Conservation (phyloP, 1,284 basidiomycete genomes). For the Trametes versicolor region DNA sequence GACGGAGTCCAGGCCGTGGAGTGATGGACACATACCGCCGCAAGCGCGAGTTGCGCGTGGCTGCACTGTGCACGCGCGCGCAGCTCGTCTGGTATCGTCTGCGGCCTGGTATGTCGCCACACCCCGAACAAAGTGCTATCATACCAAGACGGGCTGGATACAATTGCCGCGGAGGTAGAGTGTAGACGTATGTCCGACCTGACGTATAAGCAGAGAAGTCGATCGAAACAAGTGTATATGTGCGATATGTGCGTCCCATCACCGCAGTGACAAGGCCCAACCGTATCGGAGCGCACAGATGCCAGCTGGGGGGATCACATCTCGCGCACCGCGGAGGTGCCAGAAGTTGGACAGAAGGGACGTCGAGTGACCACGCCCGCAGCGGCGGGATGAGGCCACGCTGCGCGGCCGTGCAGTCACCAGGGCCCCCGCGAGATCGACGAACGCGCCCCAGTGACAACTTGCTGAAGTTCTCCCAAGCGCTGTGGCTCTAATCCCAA, state of each 20-base stretch:
- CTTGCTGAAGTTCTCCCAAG: not conserved
- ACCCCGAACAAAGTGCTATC: constrained; percentile 9
- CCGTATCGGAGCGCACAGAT: constrained; percentile 16
- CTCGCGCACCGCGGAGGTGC: constrained; percentile 15
- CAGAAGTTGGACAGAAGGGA: not conserved
- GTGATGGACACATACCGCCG: constrained; percentile 29
- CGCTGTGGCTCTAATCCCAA: constrained; percentile 17
- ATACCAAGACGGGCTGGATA: not conserved
- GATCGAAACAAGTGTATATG: constrained; percentile 16
- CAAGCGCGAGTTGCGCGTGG: not conserved
- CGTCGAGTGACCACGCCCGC: constrained; percentile 8
- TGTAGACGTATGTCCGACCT: constrained; percentile 1
- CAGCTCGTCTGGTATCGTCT: not conserved
- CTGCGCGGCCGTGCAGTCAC: constrained; percentile 15
- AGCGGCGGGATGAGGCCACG: constrained; percentile 4
- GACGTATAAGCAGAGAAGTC: constrained; percentile 18
- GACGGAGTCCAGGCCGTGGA: constrained; percentile 91
- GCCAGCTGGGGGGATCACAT: constrained; percentile 2
- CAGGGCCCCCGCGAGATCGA: not conserved
- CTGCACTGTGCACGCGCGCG: not conserved
- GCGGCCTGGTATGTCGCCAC: constrained; percentile 6
- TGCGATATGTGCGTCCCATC: constrained; percentile 13
- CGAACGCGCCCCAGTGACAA: too few relatives aligned
- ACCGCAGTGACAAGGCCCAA: constrained; percentile 4
- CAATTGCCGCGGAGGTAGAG: not conserved